Evolutionary conservation across 176 grass and related monocot genomes (phyloP), one percentile per base, ranked within the genome.

Genomic region (Oryza coarctata): DNA sequence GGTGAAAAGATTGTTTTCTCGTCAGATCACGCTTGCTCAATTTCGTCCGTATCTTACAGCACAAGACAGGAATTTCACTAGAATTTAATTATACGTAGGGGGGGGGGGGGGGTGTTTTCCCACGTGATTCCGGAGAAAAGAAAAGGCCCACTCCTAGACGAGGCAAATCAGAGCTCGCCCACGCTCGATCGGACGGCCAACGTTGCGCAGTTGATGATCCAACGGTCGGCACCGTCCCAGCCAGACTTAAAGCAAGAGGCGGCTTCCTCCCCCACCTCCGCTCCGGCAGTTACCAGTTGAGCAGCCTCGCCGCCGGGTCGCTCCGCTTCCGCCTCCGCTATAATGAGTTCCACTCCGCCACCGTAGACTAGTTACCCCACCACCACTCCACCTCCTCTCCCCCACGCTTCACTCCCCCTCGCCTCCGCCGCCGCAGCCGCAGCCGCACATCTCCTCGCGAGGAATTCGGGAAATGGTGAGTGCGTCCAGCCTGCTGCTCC

Each of bases 401-500:
- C 17, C 23, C 22, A 12, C 63, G 12, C 22, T 44, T 44, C 41
- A 13, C 41, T 44, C 2, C 10, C 4, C 17, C 15, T 17, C 17
- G 49, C 49, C 38, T 2, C 38, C 49, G 49, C 18, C 49, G 47
- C 17, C 15, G 43, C 43, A 45, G 43, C 35, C 40, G 43, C 43
- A 0, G 43, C 43, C 62, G 3, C 87, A 36, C 70, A 68, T 77
- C 80, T 43, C 43, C 0, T 6, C 3, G 60, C 44, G 41, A 45
- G 40, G 10, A 3, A 58, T 60, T n/a, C 17, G 0, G 3, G 57
- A 0, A 52, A 94, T 94, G 89, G 92, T 91, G 83, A 87, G 86
- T 77, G 85, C 78, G 45, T 83, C 84, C 36, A 91, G 84, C 43
- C 89, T 94, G 27, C 89, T 94, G 15, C 86, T 94, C 1, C 92